Base-by-base conservation (phyloP, 1,284 basidiomycete genomes). In the Cryptococcus sp. region DNA sequence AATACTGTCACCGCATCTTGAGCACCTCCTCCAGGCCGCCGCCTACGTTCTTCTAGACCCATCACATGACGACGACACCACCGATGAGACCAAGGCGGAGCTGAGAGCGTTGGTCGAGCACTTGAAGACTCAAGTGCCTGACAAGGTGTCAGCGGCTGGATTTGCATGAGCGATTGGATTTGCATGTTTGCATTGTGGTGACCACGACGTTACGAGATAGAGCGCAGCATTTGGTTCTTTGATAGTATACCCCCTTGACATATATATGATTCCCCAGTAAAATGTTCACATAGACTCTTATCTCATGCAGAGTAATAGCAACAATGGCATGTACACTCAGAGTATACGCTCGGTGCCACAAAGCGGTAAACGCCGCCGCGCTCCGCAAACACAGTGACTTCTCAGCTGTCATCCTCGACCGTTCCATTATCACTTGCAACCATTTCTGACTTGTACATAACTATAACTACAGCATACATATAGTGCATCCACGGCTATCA, bases 1-100 rank as follows among this genome's bases (percentile, higher is more conserved):
- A 13, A 82, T 86, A 1, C 83, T 96, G 57, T 83, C 84, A 50
- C 86, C 88, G 6, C 86, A 90, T 80, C 84, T 97, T 72, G 92
- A 96, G 75, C 84, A 84, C 56, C 82, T 99, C 49, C 83, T 99
- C 35, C 81, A 82, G 23, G 87, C 95, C 46, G 96, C 98, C 69
- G 86, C 85, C 16, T 85, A 88, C 74, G 92, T 95, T 47, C 84
- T 98, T 42, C 84, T 99, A 27, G 87, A 90, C 77, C 88, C 90
- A 19, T 85, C 72, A 50, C 81, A 78, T 35, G 80, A 83, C 8
- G 90, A 92, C 66, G 88, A 92, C 80, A 80, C 92, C 59, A 86
- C 86, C 10, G 87, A 89, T 44, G 90, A 93, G 71, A 85, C 87
- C 56, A 84, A 88, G 48, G 84, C 81, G 25, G 85, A 91, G 76